Conservation (phyloP, 129 eudicot genomes). For the Arctium minus region DNA sequence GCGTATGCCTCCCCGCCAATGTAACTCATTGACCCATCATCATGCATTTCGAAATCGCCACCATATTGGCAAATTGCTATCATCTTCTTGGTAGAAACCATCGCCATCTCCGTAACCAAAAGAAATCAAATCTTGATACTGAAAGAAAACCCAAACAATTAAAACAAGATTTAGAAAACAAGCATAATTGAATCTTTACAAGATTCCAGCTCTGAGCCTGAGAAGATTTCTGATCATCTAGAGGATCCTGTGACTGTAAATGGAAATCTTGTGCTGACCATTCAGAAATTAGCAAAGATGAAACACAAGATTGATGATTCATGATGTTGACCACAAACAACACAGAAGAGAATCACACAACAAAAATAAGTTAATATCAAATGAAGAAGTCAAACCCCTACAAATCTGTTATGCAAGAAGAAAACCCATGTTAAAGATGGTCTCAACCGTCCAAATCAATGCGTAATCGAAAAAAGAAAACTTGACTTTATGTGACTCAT, state of each 20-base stretch:
- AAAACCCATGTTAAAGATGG: not conserved
- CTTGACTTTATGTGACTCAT: not conserved
- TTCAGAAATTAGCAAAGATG: not conserved
- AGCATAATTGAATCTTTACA: not conserved
- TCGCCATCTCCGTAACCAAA: slow-evolving; percentile 18
- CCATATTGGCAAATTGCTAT: slow-evolving; percentile 44
- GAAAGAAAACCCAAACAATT: not conserved
- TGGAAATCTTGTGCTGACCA: not conserved
- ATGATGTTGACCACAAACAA: not conserved
- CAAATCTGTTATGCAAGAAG: not conserved
- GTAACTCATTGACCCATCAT: slow-evolving; percentile 37
- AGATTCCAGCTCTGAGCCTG: not conserved
- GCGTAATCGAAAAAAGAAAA: not conserved
- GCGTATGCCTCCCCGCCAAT: slow-evolving; percentile 45
- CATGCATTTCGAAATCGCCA: slow-evolving; percentile 37
- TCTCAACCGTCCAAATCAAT: not conserved
- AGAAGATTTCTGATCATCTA: not conserved
- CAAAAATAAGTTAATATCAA: not conserved
- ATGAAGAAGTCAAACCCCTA: not conserved
- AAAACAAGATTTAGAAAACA: not conserved
- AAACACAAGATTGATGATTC: not conserved
- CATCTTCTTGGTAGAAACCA: slow-evolving; percentile 38
- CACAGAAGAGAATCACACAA: not conserved
- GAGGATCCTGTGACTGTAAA: not conserved
- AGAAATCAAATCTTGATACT: slow-evolving; percentile 1